Evolutionary conservation across 1,139 yeast species (phyloP).

Genomic region (Yamadazyma songkhlaensis): DNA sequence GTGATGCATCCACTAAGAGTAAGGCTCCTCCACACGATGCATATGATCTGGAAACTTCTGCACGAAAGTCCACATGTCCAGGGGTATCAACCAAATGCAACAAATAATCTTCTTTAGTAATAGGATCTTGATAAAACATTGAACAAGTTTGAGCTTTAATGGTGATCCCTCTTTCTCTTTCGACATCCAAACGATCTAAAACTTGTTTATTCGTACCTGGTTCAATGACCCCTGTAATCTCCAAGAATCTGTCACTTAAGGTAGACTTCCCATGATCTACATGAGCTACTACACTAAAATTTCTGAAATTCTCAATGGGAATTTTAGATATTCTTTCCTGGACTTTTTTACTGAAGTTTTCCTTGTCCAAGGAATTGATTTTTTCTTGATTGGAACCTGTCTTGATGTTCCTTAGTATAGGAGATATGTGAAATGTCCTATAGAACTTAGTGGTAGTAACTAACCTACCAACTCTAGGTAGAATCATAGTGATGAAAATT

Average conservation of each 20-base stretch:
- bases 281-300: constrained; percentile 94
- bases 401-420: not conserved
- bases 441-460: not conserved
- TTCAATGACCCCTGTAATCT: constrained; percentile 83
- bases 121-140: constrained; percentile 76
- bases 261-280: constrained; percentile 98
- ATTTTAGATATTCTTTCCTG: constrained; percentile 64
- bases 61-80: constrained; percentile 94
- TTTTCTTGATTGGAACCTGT: constrained; percentile 3
- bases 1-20: constrained; percentile 87
- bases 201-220: constrained; percentile 82
- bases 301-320: constrained; percentile 80
- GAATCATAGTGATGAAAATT: constrained; percentile 3
- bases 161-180: constrained; percentile 92
- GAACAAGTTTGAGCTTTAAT: constrained; percentile 96
- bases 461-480: not conserved
- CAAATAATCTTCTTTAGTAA: constrained; percentile 60
- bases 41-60: constrained; percentile 89
- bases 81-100: constrained; percentile 95
- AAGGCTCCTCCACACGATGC: constrained; percentile 97
- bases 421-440: not conserved
- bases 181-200: constrained; percentile 87
- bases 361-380: constrained; percentile 24
- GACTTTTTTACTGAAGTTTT: constrained; percentile 24
- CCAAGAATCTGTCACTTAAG: constrained; percentile 79